Evolutionary conservation across 805 yeast species (phyloP), one percentile per base, ranked within the genome.

Genomic region (Spathaspora girioi): DNA sequence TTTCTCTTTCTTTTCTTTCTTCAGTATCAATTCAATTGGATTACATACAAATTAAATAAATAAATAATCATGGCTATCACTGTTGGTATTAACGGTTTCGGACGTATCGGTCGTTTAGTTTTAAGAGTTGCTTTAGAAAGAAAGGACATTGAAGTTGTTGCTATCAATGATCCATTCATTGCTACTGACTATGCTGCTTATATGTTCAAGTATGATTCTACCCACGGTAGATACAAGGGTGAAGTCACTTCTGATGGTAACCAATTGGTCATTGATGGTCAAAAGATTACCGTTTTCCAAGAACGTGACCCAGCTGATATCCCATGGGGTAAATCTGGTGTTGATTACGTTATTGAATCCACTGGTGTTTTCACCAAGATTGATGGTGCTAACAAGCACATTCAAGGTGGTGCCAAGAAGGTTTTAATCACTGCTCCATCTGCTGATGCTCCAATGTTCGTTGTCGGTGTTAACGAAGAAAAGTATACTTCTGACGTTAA

Each of bases 391-490:
- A 80, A 80, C 69, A 86, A 86, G 73, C 97, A 90, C 80, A 73
- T 89, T 62, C 81, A 79, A 64, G 96, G 87, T 64, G 96, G 96
- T 78, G 96, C 96, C 77, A 87, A 89, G 85, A 89, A 89, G 83
- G 96, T 90, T 59, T 75, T 90, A 75, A 90, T 90, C 76, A 90
- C 97, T 59, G 97, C 97, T 65, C 97, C 97, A 61, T 90, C 96
- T 51, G 77, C 82, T 64, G 96, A 90, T 66, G 96, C 96, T 61
- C 97, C 96, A 75, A 89, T 90, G 96, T 90, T 87, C 75, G 97
- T 90, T 62, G 79, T 82, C 67, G 97, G 97, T 79, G 97, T 90
- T 69, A 90, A 90, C 79, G 84, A 83, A 63, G 83, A 84, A 59
- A 78, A 83, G 63, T 90, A 88, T 83, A 84, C 85, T 62, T 71